Conservation (phyloP, 1,284 basidiomycete species). For the Mycena sp. region DNA sequence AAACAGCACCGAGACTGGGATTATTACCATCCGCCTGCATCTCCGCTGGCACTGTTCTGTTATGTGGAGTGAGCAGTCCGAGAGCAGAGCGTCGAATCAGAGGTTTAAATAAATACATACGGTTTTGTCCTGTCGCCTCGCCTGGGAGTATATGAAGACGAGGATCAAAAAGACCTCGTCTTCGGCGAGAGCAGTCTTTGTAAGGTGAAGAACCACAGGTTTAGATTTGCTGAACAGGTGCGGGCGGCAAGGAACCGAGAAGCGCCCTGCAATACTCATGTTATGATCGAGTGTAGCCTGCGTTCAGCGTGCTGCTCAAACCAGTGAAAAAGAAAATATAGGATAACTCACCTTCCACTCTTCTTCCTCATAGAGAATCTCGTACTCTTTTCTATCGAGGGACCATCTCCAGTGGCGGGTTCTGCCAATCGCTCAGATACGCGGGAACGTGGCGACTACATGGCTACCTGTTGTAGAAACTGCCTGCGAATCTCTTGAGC, state of each 20-base stretch:
- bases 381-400: conserved; percentile 52
- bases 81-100: not conserved
- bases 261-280: conserved; percentile 46
- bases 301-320: conserved; percentile 9
- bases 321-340: conserved; percentile 1
- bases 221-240: conserved; percentile 54
- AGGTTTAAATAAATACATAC: conserved; percentile 41
- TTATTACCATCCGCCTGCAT: conserved; percentile 4
- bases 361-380: conserved; percentile 47
- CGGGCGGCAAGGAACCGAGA: conserved; percentile 53
- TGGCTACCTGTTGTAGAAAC: conserved; percentile 46
- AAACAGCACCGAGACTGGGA: too few relatives aligned
- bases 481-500: conserved; percentile 46
- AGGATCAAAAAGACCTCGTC: conserved; percentile 59
- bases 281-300: conserved; percentile 36
- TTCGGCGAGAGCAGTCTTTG: conserved; percentile 46
- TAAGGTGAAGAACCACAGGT: conserved; percentile 47
- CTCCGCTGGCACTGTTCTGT: conserved; percentile 24
- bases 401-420: conserved; percentile 54
- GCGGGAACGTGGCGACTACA: not conserved
- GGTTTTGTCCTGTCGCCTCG: conserved; percentile 54
- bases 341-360: conserved; percentile 51
- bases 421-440: conserved; percentile 33
- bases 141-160: conserved; percentile 54
- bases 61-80: not conserved